These are phyloP conservation scores for Cryptococcus deneoformans DNA, from an alignment of 1,284 basidiomycete species.

Conservation along the genomic window DNA sequence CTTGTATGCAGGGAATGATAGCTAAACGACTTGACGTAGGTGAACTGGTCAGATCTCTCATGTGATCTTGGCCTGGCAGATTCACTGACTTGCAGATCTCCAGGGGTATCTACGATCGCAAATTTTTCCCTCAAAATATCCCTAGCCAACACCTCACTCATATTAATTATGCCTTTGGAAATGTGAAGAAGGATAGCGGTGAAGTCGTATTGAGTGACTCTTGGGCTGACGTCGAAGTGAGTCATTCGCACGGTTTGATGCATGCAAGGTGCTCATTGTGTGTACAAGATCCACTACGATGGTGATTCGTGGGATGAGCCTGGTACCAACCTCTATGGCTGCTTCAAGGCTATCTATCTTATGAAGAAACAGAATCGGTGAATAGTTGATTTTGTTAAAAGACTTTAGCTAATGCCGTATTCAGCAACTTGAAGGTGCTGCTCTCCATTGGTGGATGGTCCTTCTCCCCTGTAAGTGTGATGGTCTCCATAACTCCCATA, in stretches of 20 bases:
- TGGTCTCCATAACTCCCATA: neutral
- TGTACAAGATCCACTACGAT: slow-evolving; percentile 56
- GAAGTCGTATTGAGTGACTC: slow-evolving; percentile 68
- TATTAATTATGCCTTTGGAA: slow-evolving; percentile 87
- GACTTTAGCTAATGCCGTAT: neutral
- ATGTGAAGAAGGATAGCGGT: slow-evolving; percentile 66
- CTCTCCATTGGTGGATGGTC: slow-evolving; percentile 84
- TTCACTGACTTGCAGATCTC: neutral
- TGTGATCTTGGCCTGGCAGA: neutral
- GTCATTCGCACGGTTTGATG: slow-evolving; percentile 9
- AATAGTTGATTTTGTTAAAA: neutral
- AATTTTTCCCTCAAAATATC: slow-evolving; percentile 68
- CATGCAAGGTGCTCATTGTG: neutral
- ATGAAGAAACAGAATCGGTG: slow-evolving; percentile 70
- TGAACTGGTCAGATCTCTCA: slow-evolving; percentile 28
- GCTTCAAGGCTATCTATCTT: slow-evolving; percentile 81
- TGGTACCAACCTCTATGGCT: slow-evolving; percentile 79
- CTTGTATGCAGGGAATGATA: too few relatives aligned
- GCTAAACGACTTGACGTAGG: slow-evolving; percentile 13
- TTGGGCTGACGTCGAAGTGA: slow-evolving; percentile 77
- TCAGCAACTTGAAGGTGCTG: slow-evolving; percentile 69
- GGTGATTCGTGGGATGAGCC: slow-evolving; percentile 86
- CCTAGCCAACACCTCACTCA: slow-evolving; percentile 66
- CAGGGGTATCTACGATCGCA: slow-evolving; percentile 91
- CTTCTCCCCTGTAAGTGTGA: slow-evolving; percentile 61